These are phyloP conservation scores for Macrolepiota dolichaula DNA, from an alignment of 768 basidiomycete genomes.

Conservation along the genomic window DNA sequence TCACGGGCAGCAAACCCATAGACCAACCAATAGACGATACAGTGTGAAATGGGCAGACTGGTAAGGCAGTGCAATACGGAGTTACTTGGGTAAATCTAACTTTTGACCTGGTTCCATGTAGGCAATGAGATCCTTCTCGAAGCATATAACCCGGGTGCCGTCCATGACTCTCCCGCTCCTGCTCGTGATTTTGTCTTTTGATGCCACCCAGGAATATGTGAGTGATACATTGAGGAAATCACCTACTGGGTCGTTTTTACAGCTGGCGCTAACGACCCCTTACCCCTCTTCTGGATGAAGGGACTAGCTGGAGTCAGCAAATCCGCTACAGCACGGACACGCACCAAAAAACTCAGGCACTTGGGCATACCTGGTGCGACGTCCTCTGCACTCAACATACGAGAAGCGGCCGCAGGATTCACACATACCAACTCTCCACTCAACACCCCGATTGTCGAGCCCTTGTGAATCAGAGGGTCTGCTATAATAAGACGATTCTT, in stretches of 20 bases:
- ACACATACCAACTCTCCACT: conserved; percentile 6
- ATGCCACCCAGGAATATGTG: not conserved
- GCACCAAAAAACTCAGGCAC: not conserved
- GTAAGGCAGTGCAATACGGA: no score
- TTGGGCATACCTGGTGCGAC: not conserved
- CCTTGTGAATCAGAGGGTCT: not conserved
- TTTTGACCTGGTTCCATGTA: not conserved
- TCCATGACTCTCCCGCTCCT: not conserved
- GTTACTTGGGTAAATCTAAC: not conserved
- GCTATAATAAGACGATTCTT: not conserved
- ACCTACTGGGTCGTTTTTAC: not conserved
- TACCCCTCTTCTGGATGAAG: not conserved
- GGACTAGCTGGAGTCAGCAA: not conserved
- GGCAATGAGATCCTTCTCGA: not conserved
- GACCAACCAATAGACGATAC: no score
- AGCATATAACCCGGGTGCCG: not conserved
- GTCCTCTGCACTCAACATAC: not conserved
- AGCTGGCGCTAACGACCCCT: not conserved
- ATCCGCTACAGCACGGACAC: not conserved
- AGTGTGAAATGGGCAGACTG: no score
- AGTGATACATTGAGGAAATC: conserved; percentile 10
- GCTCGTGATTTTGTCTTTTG: not conserved
- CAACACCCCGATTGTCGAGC: not conserved
- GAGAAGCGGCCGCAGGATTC: not conserved
- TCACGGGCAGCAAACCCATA: no score